Base-by-base conservation (phyloP, 1,284 basidiomycete species). In the Cutaneotrichosporon dermatis region DNA sequence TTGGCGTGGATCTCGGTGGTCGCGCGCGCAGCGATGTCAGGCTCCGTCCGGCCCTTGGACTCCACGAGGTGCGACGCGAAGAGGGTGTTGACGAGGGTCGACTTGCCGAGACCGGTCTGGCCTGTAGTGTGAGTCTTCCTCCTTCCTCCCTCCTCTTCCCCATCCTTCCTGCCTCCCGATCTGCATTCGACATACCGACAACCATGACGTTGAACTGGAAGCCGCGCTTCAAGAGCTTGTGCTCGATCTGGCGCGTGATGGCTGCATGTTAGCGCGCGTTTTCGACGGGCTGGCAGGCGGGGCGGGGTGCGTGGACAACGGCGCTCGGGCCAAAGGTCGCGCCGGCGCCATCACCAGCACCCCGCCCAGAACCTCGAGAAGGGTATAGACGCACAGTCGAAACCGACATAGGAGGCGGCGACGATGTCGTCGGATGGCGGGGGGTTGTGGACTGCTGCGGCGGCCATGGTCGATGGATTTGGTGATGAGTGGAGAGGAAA, bases 201-300 rank as follows among this genome's bases (percentile, higher is more conserved):
- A 92, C 88, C 77, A 96, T 95, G 66, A 94, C 88, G 77, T 99
- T 99, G 86, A 99, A 98, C 82, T 96, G 90, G 83, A 97, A 98
- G 63, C 94, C 95, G 68, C 95, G 88, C 83, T 98, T 98, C 81
- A 99, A 86, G 70, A 98, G 88, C 85, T 98, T 99, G 83, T 93
- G 89, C 84, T 99, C 95, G 75, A 99, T 97, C 81, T 98, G 95
- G 76, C 88, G 86, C 57, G 95, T 96, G 80, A 98, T 95, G 68
- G 88, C 78, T 79, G 54, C 11, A 39, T 35, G 59, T 60, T 12
- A 34, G 49, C 4, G 59, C 25, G 25, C 15, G 8, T 8, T 4
- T 9, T 40, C 8, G 39, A 40, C 39, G 39, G 37, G 39, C 9
- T 13, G 43, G 13, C 3, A 2, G 25, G 25, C 25, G 25, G 25